Base-by-base conservation (phyloP, 176 grass and related monocot genomes). In the Ensete glaucum region DNA sequence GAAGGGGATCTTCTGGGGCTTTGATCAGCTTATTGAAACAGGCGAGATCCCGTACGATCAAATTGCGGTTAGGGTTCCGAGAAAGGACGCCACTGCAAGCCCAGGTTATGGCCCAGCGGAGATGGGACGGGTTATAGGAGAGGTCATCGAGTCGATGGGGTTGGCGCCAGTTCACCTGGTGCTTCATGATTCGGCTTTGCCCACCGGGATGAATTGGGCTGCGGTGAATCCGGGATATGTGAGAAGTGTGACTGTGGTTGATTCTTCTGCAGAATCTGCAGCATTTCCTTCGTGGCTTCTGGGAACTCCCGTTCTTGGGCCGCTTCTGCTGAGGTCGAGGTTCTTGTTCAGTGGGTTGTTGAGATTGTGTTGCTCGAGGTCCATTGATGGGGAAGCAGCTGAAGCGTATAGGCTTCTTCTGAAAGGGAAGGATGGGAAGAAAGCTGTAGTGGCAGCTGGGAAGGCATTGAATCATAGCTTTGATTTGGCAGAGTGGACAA, bases 401-500 rank as follows among this genome's bases (percentile, higher is more conserved):
- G 89, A 89, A 78, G 82, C 87, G 20, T 83, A 92, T 69, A 82
- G 78, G 54, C 78, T 82, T 9, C 77, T 86, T 55, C 75, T 96
- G 71, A 70, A 66, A 2, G 81, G 51, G 22, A 84, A 83, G 58
- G 88, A 90, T 52, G 81, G 57, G 55, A 74, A 68, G 23, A 76
- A 73, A 2, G 86, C 78, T 5, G 83, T 89, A 50, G 72, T 91
- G n/a, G 86, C 79, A 66, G 68, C 82, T 1, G 87, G 86, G 62
- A 96, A 87, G 67, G 88, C 82, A 4, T 75, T 89, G 53, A 96
- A 96, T 76, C 81, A 84, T 75, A 96, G 89, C 84, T 96, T 96
- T 73, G 77, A 92, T 80, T 86, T 96, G 59, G 83, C 53, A 75
- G 80, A 89, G 68, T 96, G 88, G 92, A 89, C 72, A 24, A 26